Base-by-base conservation (phyloP, 2,329 filamentous ascomycete genomes). In the Colletotrichum salicis region DNA sequence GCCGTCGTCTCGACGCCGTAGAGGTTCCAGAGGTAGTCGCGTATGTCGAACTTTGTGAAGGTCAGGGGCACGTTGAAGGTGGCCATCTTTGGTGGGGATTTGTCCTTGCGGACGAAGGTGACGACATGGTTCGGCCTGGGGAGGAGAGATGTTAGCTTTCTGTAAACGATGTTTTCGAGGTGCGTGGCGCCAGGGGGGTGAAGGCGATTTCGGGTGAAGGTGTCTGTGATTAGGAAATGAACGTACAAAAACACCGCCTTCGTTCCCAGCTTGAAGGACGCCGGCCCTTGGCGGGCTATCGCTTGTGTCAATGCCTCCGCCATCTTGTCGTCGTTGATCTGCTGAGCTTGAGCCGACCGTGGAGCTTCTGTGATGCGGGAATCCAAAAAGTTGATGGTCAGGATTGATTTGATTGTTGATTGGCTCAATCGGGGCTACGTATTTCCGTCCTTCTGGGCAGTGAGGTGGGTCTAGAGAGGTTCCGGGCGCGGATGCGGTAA, bases 1-100 rank as follows among this genome's bases (percentile, higher is more conserved):
- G 87, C 87, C 64, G 90, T 85, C 65, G 92, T 90, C 74, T 91
- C 88, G 73, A 98, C 91, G 72, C 89, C 87, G 87, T 99, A 99
- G 55, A 89, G 89, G 82, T 97, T 91, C 85, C 90, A 93, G 73
- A 99, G 92, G 86, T 98, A 99, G 85, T 98, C 95, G 82, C 95
- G 94, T 54, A 99, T 85, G 82, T 99, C 96, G 82, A 98, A 92
- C 85, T 99, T 99, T 87, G 94, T 97, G 87, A 98, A 95, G 77
- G 90, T 91, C 77, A 98, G 88, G 12, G 96, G 96, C 37, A 98
- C 96, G 78, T 92, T 88, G 89, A 99, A 99, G 77, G 91, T 92
- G 74, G 96, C 96, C 81, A 94, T 94, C 81, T 91, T 92, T 24
- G 95, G 91, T 8, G 94, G 92, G 65, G 93, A 89, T 76, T 89